Evolutionary conservation across 202 grass and related monocot species (phyloP).

Genomic region (Eragrostis tef): DNA sequence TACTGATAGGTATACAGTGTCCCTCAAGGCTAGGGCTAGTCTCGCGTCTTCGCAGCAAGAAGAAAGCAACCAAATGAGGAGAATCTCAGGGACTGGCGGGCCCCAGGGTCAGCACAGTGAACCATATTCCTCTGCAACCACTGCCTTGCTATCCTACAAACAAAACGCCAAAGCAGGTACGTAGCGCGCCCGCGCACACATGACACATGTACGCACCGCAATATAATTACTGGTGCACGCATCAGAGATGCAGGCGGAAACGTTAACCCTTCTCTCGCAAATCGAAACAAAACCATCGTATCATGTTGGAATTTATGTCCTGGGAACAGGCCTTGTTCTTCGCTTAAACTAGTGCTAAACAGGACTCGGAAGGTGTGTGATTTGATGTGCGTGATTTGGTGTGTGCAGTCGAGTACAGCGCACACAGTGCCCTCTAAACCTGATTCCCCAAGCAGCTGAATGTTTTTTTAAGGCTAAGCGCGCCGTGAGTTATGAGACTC

Average conservation of each 20-base stretch:
- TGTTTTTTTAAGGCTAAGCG: constrained; percentile 45
- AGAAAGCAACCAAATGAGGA: constrained; percentile 52
- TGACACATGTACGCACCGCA: constrained; percentile 31
- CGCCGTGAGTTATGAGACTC: constrained; percentile 53
- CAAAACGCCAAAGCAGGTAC: constrained; percentile 50
- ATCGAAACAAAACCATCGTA: constrained; percentile 52
- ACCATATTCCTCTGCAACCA: constrained; percentile 63
- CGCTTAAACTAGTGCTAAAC: constrained; percentile 44
- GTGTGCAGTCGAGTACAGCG: not conserved
- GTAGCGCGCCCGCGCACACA: not conserved
- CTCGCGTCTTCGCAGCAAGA: constrained; percentile 43
- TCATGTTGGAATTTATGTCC: constrained; percentile 72
- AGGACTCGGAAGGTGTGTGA: constrained; percentile 34
- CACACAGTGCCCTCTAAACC: not conserved
- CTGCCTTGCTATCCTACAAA: constrained; percentile 56
- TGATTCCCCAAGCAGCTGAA: constrained; percentile 29
- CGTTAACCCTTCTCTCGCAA: not conserved
- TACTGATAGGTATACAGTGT: not conserved
- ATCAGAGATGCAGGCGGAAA: constrained; percentile 7
- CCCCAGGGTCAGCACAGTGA: constrained; percentile 33
- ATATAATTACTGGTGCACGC: constrained; percentile 39
- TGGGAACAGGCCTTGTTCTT: constrained; percentile 18
- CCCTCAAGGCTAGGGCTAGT: not conserved
- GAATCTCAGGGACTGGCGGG: constrained; percentile 58
- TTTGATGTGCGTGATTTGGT: constrained; percentile 47